Evolutionary conservation across 495 filamentous ascomycete genomes (phyloP), one percentile per base, ranked within the genome.

Genomic region (Neurospora sp.): DNA sequence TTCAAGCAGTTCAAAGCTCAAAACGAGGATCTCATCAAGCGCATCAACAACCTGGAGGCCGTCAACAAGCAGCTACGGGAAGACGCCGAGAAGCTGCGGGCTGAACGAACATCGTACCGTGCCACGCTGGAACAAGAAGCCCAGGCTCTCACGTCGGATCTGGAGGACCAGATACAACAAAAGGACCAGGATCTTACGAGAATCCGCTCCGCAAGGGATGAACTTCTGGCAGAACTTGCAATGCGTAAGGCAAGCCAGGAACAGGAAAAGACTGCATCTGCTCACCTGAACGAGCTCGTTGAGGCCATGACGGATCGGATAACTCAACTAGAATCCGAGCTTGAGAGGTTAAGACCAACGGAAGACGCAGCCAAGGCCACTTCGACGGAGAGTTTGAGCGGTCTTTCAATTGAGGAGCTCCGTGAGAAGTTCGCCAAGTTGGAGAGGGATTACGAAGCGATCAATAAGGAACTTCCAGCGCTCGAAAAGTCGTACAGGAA

Each of bases 1-100:
- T 98, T 98, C 86, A 97, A 97, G 80, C 88, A 91, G 74, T 87
- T 98, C 73, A 96, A 93, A 82, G 89, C 88, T 38, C 93, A 97
- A 76, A 91, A 97, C 77, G 95, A 98, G 74, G 96, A 98, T 79
- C 89, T 96, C 20, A 92, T 97, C 72, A 93, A 92, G 78, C 90
- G 94, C 10, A 89, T 97, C 80, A 98, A 98, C 79, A 88, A 97
- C 78, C 83, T 98, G 78, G 94, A 98, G 81, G 94, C 94, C 14
- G 91, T 90, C 18, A 97, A 97, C 78, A 90, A 91, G 66, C 90
- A 94, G 75, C 84, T 98, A 38, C 90, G 91, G 12, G 92, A 97
- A 79, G 93, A 96, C 76, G 91, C 92, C 1, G 90, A 94, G 80
- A 96, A 92, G 78, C 84, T 92, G 71, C 92, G 95, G 72, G 89